phyloP scores from a whole-genome alignment of 495 filamentous ascomycete species.

The Evernia prunastri region DNA sequence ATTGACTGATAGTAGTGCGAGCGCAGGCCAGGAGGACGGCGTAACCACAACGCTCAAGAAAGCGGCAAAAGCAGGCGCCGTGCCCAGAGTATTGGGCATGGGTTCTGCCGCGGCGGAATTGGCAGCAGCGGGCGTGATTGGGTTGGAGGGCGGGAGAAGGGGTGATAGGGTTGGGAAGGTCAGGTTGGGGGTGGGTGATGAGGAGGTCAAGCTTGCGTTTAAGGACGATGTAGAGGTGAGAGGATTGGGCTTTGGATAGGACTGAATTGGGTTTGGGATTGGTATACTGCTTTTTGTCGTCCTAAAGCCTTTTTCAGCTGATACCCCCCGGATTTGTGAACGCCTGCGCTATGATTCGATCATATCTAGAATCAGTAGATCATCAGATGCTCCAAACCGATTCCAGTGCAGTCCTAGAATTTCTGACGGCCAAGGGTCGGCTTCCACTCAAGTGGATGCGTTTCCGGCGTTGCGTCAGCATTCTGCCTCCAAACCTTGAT shows the following conservation, averaged over 20 bases:
- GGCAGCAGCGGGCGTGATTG: slow-evolving; percentile 78
- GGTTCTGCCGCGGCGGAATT: slow-evolving; percentile 71
- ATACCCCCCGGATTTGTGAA: slow-evolving; percentile 6
- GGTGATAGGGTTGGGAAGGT: slow-evolving; percentile 84
- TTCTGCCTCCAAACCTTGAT: slow-evolving; percentile 96
- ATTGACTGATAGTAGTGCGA: slow-evolving; percentile 6
- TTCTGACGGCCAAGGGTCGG: slow-evolving; percentile 70
- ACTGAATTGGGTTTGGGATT: too few relatives aligned
- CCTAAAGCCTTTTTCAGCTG: not conserved
- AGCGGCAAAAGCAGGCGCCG: slow-evolving; percentile 31
- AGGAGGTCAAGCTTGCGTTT: slow-evolving; percentile 82
- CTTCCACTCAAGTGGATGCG: slow-evolving; percentile 89
- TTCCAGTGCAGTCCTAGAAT: slow-evolving; percentile 38
- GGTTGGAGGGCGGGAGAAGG: slow-evolving; percentile 63
- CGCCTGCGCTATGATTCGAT: slow-evolving; percentile 9
- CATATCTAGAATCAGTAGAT: not conserved
- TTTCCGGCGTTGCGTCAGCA: slow-evolving; percentile 80
- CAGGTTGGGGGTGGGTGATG: slow-evolving; percentile 74
- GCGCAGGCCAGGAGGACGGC: slow-evolving; percentile 1
- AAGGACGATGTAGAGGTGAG: slow-evolving; percentile 83
- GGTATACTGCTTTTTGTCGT: not conserved
- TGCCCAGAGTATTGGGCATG: slow-evolving; percentile 57
- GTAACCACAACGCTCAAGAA: not conserved
- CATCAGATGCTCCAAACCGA: not conserved
- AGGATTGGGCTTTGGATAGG: slow-evolving; percentile 51